Base-by-base conservation (phyloP, 345 rosid species). In the Gossypium stocksii region DNA sequence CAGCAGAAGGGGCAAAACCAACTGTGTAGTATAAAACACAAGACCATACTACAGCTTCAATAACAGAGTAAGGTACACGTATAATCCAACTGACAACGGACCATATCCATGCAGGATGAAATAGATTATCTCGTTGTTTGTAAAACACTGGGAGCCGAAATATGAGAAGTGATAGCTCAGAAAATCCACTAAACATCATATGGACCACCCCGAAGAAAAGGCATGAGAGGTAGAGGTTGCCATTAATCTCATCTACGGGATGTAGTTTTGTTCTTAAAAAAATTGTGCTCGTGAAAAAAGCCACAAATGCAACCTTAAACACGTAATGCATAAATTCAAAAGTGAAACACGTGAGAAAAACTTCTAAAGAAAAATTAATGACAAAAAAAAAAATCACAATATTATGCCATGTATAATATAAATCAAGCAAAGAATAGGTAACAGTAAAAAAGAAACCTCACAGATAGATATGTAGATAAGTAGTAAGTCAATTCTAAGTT, bases 41-140 rank as follows among this genome's bases (percentile, higher is more conserved):
- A 73, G 92, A 87, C 98, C 98, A 94, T 3, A 91, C 94, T 76
- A 89, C 82, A 77, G 97, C 85, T 82, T 91, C 98, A 75, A 91
- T 48, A 71, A 89, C 14, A 60, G 98, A 94, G 78, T 94, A 94
- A 61, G 98, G 98, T 70, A 94, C 78, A 23, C 98, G 97, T 62
- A 90, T 82, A 38, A 91, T 48, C 88, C 91, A 91, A 74, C 98
- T 90, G 58, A 90, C 85, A 17, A 85, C 0, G 62, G 94, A 90
- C 97, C 97, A 91, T 1, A 93, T 85, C 97, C 97, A 91, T 75
- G 97, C 94, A 71, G 98, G 97, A 84, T 91, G 96, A 81, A 94
- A 94, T 29, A 79, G 81, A 86, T 91, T 94, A 75, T 91, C 97
- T 44, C 97, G 87, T 77, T 94, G 97, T 83, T 94, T 94, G 89